phyloP scores from a whole-genome alignment of 768 basidiomycete genomes.

The Hydnum rufescens region DNA sequence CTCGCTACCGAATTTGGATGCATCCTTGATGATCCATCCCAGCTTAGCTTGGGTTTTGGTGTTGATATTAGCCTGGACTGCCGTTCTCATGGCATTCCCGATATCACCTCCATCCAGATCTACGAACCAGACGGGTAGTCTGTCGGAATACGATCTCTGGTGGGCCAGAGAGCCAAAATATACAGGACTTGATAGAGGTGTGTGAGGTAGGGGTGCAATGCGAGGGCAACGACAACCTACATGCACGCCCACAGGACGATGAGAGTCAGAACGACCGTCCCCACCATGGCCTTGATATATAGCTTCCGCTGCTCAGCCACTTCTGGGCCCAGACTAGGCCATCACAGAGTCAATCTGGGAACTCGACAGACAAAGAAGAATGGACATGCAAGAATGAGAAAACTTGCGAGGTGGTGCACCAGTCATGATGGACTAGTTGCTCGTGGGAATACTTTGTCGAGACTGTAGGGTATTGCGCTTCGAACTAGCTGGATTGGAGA shows the following conservation, averaged over 20 bases:
- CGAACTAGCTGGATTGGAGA: too few species aligned
- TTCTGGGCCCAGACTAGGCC: slow-evolving; percentile 2
- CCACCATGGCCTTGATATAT: not conserved
- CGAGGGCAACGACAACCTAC: too few species aligned
- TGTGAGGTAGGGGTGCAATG: not conserved
- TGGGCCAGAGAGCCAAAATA: not conserved
- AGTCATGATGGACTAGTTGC: too few species aligned
- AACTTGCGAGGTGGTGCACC: too few species aligned
- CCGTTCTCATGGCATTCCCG: not conserved
- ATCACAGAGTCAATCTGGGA: too few species aligned
- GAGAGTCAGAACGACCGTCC: not conserved
- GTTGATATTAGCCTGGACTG: not conserved
- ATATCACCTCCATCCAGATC: not conserved
- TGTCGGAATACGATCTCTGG: not conserved
- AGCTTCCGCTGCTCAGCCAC: not conserved
- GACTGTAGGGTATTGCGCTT: too few species aligned
- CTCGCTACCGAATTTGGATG: slow-evolving; percentile 14
- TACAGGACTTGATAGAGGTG: not conserved
- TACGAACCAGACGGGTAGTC: not conserved
- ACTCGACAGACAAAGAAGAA: too few species aligned
- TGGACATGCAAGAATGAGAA: too few species aligned
- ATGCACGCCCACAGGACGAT: not conserved
- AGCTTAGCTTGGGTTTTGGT: slow-evolving; percentile 11
- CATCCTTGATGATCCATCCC: slow-evolving; percentile 14
- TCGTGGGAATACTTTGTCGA: too few species aligned